Base-by-base conservation (phyloP, 345 rosid species). In the Hibiscus mutabilis region DNA sequence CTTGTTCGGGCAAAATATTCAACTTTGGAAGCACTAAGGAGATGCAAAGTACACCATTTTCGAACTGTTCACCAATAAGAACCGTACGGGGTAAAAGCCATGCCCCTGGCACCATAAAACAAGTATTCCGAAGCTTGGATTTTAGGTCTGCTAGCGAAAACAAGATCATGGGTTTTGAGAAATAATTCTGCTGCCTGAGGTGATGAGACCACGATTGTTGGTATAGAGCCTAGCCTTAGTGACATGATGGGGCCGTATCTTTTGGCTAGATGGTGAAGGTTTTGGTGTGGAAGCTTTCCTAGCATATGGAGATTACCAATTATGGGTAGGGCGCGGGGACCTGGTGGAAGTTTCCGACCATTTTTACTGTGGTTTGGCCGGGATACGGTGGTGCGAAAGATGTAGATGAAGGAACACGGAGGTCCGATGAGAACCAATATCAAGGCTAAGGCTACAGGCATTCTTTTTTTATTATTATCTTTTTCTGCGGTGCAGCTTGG, bases 91-190 rank as follows among this genome's bases (percentile, higher is more conserved):
- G n/a, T n/a, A n/a, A n/a, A n/a, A n/a, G n/a, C 0, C 3, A 86
- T 0, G 68, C 27, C 74, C 73, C 72, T 74, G 8, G 62, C 69
- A 5, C 70, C 65, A 13, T 83, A 78, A 0, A 76, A 46, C 5
- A 80, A 52, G 53, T 72, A 24, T 53, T 73, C 74, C 0, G 76
- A 21, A 1, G 79, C 79, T 49, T 80, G 70, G 1, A 18, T n/a
- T 0, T 29, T 58, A 2, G 84, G 83, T 73, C 87, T 18, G 66
- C 79, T 76, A 0, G 85, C 84, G 4, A 83, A 86, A 37, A 58
- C 78, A 35, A 63, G 66, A 59, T 83, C 84, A 13, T 80, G 75
- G 2, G 80, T 83, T 65, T 83, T 83, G n/a, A n/a, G n/a, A n/a
- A n/a, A n/a, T n/a, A n/a, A n/a, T n/a, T n/a, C n/a, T n/a, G n/a